phyloP scores from a whole-genome alignment of 495 filamentous ascomycete species.

The Beverwykella pulmonaria region DNA sequence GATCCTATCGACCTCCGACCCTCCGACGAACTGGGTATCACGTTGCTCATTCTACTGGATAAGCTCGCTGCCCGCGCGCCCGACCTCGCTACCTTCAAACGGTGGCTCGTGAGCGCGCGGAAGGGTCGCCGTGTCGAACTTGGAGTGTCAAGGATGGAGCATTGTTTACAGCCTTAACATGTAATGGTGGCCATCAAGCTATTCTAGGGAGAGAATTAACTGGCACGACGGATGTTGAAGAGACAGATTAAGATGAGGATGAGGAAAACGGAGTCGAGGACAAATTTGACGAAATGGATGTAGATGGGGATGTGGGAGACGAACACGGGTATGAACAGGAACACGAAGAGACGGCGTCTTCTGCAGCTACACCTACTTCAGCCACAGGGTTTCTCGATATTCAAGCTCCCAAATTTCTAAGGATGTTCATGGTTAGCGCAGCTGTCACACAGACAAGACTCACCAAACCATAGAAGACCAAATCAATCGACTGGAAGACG shows the following conservation, averaged over 20 bases:
- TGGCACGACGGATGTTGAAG: neutral
- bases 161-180: neutral
- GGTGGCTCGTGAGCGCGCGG: neutral
- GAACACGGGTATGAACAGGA: neutral
- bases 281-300: neutral
- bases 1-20: neutral
- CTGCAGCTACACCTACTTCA: no score
- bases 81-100: neutral
- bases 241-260: no score
- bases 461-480: no score
- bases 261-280: neutral
- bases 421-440: no score
- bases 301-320: no score
- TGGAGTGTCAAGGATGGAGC: neutral
- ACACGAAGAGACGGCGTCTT: neutral
- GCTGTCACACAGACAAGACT: no score
- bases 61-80: conserved; percentile 1
- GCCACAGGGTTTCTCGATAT: no score
- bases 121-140: neutral
- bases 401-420: no score
- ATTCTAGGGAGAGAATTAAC: no score
- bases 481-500: no score
- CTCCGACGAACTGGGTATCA: neutral
- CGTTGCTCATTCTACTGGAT: neutral
- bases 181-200: neutral